A percentile compares a stretch with the other conserved stretches of the same genome.
Evolutionary conservation across 163 green algal species (phyloP).

Genomic region (Chlorella variabilis): DNA sequence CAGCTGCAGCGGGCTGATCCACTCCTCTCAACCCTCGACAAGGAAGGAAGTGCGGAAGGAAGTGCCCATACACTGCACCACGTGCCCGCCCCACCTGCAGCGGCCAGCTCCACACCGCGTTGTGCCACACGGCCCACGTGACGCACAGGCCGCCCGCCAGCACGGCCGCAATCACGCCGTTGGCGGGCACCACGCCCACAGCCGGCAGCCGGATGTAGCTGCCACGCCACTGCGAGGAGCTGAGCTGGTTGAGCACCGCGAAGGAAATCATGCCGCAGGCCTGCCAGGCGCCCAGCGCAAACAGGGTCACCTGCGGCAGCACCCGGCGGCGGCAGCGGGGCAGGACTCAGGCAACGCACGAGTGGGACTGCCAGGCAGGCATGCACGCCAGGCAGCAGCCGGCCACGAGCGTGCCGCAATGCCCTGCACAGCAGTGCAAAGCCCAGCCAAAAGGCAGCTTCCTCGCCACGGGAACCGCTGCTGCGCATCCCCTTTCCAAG

Average conservation of each 20-base stretch:
- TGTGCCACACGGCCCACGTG: conserved; percentile 1
- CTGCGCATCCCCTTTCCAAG: too few relatives aligned
- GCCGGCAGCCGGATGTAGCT: conserved; percentile 28
- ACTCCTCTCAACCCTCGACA: too few relatives aligned
- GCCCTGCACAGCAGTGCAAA: too few relatives aligned
- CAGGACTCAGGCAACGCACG: too few relatives aligned
- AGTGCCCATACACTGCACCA: too few relatives aligned
- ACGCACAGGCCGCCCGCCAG: conserved; percentile 13
- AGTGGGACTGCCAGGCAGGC: background rate
- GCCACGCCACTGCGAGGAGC: background rate
- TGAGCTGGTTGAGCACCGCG: background rate
- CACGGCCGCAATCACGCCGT: background rate
- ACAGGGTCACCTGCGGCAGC: conserved; percentile 22
- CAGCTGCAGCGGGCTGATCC: too few relatives aligned
- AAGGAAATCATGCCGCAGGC: conserved; percentile 49
- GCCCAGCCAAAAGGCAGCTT: too few relatives aligned
- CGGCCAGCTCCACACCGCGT: conserved; percentile 33
- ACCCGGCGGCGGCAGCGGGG: too few relatives aligned
- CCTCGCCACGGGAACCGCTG: too few relatives aligned
- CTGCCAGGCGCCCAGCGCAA: conserved; percentile 43
- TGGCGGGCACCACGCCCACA: background rate
- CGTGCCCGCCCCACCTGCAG: conserved; percentile 22
- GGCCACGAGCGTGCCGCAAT: too few relatives aligned
- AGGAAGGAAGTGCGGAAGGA: too few relatives aligned
- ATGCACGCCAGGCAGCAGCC: background rate